Evolutionary conservation across 2,329 filamentous ascomycete species (phyloP), one percentile per base, ranked within the genome.

Genomic region (Clarireedia monteithiana): DNA sequence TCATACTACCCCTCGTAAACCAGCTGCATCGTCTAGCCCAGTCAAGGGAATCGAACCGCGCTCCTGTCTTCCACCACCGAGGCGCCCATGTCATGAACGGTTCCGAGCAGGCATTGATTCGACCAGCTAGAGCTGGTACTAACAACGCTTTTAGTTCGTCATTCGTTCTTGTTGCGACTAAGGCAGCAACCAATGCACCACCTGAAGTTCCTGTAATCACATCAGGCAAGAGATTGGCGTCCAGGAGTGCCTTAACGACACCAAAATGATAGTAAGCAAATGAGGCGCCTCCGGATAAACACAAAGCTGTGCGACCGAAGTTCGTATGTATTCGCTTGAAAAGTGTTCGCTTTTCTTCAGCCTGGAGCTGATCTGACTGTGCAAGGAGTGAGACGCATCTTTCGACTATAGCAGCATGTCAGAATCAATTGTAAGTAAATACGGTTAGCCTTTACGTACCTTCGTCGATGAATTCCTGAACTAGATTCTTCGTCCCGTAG

Each of bases 241-340:
- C 94, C 5, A 97, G 76, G 4, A 97, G 78, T 7, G 91, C 92
- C 69, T 90, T 92, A 50, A 94, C 82, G 9, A 99, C 89, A 10
- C 94, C 94, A 61, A 96, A 90, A 70, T 99, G 94, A 69, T 97
- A 97, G 70, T 96, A 97, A 5, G 94, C 91, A 72, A 99, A 96
- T 0, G 88, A 89, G 3, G 92, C 94, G 0, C 94, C 94, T 2
- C 94, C 94, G 4, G 91, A 96, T 1, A 99, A 76, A 68, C 92
- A 99, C 3, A 99, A 77, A 0, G 94, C 94, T 6, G 92, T 96
- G 30, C 92, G 85, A 30, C 94, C 94, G 65, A 88, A 96, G 69
- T 97, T 97, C 55, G 89, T 89, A 58, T 90, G 84, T 42, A 96
- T 77, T 59, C 95, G 87, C 70, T 92, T 95, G 75, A 96, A 96